Evolutionary conservation across 306 rosid genomes (phyloP).

Genomic region (Begonia masoniana): DNA sequence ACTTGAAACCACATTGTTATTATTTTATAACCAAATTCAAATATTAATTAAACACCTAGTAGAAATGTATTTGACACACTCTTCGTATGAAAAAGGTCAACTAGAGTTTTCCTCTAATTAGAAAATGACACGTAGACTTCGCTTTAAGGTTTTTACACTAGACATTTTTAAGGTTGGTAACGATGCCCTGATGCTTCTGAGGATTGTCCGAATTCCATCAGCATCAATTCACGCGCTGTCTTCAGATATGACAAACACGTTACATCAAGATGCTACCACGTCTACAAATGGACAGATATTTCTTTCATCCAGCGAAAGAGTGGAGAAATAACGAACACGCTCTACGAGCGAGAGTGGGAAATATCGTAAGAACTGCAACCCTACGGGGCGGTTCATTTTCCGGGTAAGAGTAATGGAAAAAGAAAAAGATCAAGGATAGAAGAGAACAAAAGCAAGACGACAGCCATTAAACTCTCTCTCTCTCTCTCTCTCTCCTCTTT

Average conservation of each 20-base stretch:
- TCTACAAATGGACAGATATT: too few relatives aligned
- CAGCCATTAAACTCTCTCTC: neutral
- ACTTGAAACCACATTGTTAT: too few relatives aligned
- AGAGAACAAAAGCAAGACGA: neutral
- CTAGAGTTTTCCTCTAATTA: conserved; percentile 7
- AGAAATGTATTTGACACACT: too few relatives aligned
- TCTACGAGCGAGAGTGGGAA: too few relatives aligned
- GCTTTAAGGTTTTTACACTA: too few relatives aligned
- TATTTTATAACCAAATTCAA: too few relatives aligned
- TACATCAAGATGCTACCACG: neutral
- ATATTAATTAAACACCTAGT: too few relatives aligned
- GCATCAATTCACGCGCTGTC: neutral
- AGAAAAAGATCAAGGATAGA: neutral
- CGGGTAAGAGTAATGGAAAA: conserved; percentile 21
- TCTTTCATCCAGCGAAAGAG: too few relatives aligned
- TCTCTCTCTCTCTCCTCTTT: conserved; percentile 10
- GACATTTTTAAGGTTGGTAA: conserved; percentile 27
- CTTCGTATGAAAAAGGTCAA: too few relatives aligned
- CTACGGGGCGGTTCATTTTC: conserved; percentile 17
- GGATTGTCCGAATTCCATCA: neutral
- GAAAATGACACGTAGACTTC: conserved; percentile 27
- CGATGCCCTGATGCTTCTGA: too few relatives aligned
- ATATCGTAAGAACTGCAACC: conserved; percentile 27
- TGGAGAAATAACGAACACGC: too few relatives aligned
- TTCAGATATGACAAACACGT: conserved; percentile 24